Evolutionary conservation across 2,329 filamentous ascomycete species (phyloP), one percentile per base, ranked within the genome.

Genomic region (Trichoderma simmonsii): DNA sequence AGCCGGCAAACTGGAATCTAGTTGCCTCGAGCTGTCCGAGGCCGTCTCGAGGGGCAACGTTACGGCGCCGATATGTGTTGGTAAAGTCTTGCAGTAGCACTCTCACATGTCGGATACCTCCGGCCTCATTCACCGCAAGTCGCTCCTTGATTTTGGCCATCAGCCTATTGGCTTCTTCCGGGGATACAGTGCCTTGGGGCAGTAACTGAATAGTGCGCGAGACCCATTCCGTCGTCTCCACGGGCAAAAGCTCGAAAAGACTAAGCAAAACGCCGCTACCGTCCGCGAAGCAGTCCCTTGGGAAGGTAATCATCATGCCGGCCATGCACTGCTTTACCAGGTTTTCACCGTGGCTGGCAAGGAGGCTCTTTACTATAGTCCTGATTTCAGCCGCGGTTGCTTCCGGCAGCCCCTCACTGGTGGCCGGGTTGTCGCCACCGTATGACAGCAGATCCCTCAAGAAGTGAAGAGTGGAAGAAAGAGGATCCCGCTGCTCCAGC

Each of bases 301-400:
- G 97, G 83, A 99, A 99, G 0, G 92, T 97, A 80, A 98, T 98
- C 95, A 99, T 98, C 95, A 99, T 97, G 73, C 96, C 96, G 1
- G 95, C 96, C 84, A 99, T 87, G 72, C 97, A 91, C 74, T 95
- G 92, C 82, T 97, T 95, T 8, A 96, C 91, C 32, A 99, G 86
- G 71, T 90, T 84, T 77, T 94, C 91, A 48, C 96, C 94, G 74
- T 94, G 90, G 1, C 86, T 83, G 2, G 86, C 75, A 28, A 97
- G 84, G 67, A 98, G 87, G 73, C 89, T 87, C 80, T 92, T 93
- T 72, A 98, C 92, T 8, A 91, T 88, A 39, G 86, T 85, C 75
- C 90, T 91, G 28, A 97, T 87, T 75, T 95, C 90, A 4, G 89
- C 85, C 0, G 92, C 88, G 65, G 91, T 90, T 67, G 88, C 79